Conservation (phyloP, 1,139 yeast genomes). For the Kurtzmaniella quercitrusa region DNA sequence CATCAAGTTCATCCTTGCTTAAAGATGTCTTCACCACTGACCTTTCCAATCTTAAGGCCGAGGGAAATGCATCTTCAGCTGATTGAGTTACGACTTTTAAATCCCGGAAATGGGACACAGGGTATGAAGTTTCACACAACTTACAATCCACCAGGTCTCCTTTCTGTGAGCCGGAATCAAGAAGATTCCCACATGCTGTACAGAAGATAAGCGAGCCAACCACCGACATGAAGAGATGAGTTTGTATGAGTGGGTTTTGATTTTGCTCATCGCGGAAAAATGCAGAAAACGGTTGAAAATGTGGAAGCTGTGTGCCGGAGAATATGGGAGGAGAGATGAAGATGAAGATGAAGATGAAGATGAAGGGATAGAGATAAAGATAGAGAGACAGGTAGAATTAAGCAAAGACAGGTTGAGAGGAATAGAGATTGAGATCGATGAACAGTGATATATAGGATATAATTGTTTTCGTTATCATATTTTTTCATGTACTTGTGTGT, state of each 20-base stretch:
- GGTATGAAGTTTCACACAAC: conserved; percentile 62
- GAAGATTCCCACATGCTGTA: conserved; percentile 85
- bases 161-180: conserved; percentile 60
- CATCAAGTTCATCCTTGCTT: conserved; percentile 75
- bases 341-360: no score
- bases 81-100: conserved; percentile 84
- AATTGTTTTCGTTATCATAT: no score
- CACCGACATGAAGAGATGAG: conserved; percentile 69
- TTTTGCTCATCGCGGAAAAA: conserved; percentile 4
- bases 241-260: no score
- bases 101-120: conserved; percentile 59
- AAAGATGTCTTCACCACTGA: conserved; percentile 87
- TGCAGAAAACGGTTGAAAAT: neutral
- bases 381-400: no score
- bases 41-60: conserved; percentile 70
- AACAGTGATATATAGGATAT: no score
- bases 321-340: neutral
- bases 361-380: no score
- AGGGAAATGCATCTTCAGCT: conserved; percentile 89
- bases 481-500: no score
- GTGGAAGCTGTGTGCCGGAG: neutral
- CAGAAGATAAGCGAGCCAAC: conserved; percentile 95
- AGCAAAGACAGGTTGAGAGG: no score
- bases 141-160: conserved; percentile 52
- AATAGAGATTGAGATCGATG: no score